Conservation (phyloP, 148 eudicot species). For the Vaccinium darrowii region DNA sequence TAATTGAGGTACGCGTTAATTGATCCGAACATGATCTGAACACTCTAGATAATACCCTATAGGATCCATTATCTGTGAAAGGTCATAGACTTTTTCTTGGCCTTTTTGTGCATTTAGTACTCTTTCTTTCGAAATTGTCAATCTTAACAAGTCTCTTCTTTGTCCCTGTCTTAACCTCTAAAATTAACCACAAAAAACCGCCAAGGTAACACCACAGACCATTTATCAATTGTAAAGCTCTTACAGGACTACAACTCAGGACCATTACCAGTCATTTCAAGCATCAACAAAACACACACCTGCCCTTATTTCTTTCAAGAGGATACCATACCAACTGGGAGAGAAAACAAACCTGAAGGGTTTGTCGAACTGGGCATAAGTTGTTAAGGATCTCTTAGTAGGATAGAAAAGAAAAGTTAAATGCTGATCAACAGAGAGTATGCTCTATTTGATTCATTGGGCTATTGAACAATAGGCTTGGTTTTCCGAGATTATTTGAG, state of each 20-base stretch:
- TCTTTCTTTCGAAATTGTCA: background rate
- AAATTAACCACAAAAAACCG: slow-evolving; percentile 7
- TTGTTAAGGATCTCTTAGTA: too few relatives aligned
- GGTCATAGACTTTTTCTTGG: too few relatives aligned
- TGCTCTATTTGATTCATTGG: too few relatives aligned
- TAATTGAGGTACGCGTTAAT: too few relatives aligned
- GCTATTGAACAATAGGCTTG: too few relatives aligned
- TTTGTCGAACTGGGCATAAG: too few relatives aligned
- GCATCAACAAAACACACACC: background rate
- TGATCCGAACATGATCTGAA: too few relatives aligned
- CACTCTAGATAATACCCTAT: too few relatives aligned
- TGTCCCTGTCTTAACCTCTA: background rate
- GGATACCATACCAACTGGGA: background rate
- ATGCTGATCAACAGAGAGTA: too few relatives aligned
- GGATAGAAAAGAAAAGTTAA: too few relatives aligned
- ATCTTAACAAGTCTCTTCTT: background rate
- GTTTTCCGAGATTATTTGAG: too few relatives aligned
- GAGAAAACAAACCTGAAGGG: background rate
- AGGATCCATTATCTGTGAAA: too few relatives aligned
- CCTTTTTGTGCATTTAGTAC: background rate
- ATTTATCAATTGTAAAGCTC: slow-evolving; percentile 9
- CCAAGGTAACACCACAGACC: background rate
- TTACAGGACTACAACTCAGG: background rate
- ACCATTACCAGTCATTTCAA: background rate
- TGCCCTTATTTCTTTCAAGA: background rate